These are phyloP conservation scores for Phytophthora multivora DNA, from an alignment of 352 stramenopile genomes.

Conservation along the genomic window DNA sequence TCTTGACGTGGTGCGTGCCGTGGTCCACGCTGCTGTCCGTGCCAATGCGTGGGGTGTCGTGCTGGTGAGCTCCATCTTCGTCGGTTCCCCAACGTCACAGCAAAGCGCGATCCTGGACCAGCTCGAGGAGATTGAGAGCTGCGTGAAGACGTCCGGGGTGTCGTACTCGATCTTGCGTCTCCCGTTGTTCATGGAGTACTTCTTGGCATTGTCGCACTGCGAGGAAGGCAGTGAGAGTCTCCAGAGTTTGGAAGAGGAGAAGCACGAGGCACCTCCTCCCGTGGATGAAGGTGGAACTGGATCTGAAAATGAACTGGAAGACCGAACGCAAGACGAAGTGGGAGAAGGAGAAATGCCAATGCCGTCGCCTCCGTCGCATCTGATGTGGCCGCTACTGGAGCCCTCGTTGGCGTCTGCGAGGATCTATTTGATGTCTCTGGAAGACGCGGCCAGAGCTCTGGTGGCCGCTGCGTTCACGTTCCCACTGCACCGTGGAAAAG, in stretches of 20 bases:
- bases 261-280: conserved; percentile 6
- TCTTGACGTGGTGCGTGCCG: conserved; percentile 58
- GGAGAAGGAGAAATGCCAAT: conserved; percentile 11
- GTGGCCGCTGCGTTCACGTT: conserved; percentile 58
- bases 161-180: conserved; percentile 67
- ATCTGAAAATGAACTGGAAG: conserved; percentile 9
- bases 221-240: conserved; percentile 20
- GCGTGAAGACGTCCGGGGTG: conserved; percentile 61
- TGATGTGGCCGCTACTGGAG: conserved; percentile 53
- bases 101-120: conserved; percentile 49
- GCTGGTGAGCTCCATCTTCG: conserved; percentile 72
- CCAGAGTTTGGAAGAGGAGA: conserved; percentile 37
- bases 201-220: conserved; percentile 50
- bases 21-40: conserved; percentile 52
- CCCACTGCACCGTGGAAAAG: conserved; percentile 51
- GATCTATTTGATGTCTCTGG: conserved; percentile 59
- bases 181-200: conserved; percentile 85
- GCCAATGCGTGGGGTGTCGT: conserved; percentile 78
- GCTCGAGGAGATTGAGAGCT: conserved; percentile 66
- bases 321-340: conserved; percentile 13
- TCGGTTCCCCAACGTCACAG: conserved; percentile 35
- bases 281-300: conserved; percentile 7
- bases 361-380: conserved; percentile 26
- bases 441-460: conserved; percentile 63
- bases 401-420: conserved; percentile 42